These are phyloP conservation scores for Cubamyces lactineus DNA, from an alignment of 768 basidiomycete species.

Conservation along the genomic window DNA sequence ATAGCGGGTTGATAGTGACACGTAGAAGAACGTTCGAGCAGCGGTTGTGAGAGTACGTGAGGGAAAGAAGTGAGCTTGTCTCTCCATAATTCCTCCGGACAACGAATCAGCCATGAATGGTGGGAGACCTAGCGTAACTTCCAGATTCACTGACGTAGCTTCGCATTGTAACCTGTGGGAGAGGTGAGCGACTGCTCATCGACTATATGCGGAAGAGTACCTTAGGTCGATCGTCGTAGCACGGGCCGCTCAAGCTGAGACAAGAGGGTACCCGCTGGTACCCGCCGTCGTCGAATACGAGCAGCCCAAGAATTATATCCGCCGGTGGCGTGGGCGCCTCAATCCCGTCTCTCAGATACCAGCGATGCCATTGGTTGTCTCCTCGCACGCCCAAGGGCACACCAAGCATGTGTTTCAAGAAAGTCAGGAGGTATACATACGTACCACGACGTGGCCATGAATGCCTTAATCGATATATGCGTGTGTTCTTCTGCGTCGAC, in stretches of 20 bases:
- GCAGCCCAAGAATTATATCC: neutral
- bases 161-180: neutral
- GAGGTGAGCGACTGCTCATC: neutral
- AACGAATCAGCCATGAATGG: neutral
- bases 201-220: neutral
- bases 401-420: neutral
- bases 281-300: no score
- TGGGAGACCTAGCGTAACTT: constrained; percentile 2
- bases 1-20: constrained; percentile 10
- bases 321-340: neutral
- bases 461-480: no score
- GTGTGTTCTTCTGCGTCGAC: no score
- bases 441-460: no score
- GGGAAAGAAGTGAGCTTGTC: neutral
- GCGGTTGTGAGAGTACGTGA: constrained; percentile 12
- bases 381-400: neutral
- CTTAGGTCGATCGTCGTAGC: neutral
- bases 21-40: neutral
- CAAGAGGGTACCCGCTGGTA: no score
- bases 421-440: no score
- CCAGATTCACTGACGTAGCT: neutral
- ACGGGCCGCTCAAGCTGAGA: neutral
- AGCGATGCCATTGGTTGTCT: neutral
- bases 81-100: constrained; percentile 1
- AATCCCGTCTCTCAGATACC: neutral